These are phyloP conservation scores for Chaetomium strumarium DNA, from an alignment of 2,329 filamentous ascomycete species.

Conservation along the genomic window DNA sequence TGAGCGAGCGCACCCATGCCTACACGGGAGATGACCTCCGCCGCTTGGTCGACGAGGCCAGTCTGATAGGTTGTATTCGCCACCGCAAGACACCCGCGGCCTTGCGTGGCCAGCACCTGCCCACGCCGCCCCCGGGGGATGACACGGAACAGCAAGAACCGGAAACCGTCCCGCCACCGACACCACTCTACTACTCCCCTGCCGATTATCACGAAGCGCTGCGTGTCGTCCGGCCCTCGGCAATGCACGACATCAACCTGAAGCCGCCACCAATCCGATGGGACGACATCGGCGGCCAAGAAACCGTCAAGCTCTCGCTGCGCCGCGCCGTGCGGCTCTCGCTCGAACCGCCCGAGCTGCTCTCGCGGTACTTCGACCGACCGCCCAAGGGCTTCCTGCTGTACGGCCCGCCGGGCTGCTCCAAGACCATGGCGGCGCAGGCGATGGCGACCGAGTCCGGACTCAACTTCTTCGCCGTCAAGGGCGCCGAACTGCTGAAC, in stretches of 20 bases:
- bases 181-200: conserved; percentile 29
- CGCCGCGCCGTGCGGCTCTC: conserved; percentile 43
- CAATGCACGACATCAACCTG: conserved; percentile 83
- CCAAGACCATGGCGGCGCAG: conserved; percentile 88
- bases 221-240: conserved; percentile 66
- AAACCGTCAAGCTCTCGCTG: conserved; percentile 61
- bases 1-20: conserved; percentile 76
- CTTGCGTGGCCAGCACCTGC: conserved; percentile 30
- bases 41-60: conserved; percentile 54
- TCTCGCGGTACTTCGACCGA: conserved; percentile 38
- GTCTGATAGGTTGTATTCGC: conserved; percentile 26
- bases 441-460: conserved; percentile 85
- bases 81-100: conserved; percentile 3
- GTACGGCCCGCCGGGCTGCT: conserved; percentile 90
- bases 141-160: conserved; percentile 17
- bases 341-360: conserved; percentile 29
- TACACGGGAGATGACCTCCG: conserved; percentile 75
- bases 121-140: background rate
- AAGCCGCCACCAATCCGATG: conserved; percentile 82
- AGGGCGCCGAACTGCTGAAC: conserved; percentile 86
- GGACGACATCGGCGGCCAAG: conserved; percentile 83
- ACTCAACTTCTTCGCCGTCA: conserved; percentile 91
- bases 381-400: conserved; percentile 78
- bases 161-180: conserved; percentile 19
- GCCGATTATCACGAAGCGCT: conserved; percentile 62